Evolutionary conservation across 352 stramenopile species (phyloP).

Genomic region (Pythium monospermum): DNA sequence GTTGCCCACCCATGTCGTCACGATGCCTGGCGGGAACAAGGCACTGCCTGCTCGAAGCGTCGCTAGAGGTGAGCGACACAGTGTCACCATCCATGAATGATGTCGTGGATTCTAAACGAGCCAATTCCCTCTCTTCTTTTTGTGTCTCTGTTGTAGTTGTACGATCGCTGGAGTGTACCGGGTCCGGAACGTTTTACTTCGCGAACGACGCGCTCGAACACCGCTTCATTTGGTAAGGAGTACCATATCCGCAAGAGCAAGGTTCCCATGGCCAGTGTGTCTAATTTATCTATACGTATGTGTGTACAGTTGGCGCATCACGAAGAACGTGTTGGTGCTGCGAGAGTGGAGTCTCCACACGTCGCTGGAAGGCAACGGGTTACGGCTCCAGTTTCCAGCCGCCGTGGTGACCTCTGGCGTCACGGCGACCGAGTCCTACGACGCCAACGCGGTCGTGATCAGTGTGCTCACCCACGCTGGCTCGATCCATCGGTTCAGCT

Average conservation of each 20-base stretch:
- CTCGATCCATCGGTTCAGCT: conserved; percentile 65
- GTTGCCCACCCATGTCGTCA: conserved; percentile 30
- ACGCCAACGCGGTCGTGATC: conserved; percentile 45
- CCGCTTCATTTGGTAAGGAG: conserved; percentile 51
- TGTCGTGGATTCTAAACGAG: no score
- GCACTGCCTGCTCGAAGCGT: conserved; percentile 51
- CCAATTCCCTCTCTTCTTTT: no score
- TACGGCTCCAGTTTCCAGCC: conserved; percentile 54
- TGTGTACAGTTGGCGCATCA: conserved; percentile 47
- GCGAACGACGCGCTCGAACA: conserved; percentile 60
- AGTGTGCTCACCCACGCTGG: conserved; percentile 64
- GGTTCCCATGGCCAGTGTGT: no score
- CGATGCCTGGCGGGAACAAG: conserved; percentile 19
- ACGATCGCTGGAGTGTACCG: conserved; percentile 56
- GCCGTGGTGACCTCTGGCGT: conserved; percentile 54
- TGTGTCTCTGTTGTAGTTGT: conserved; percentile 30
- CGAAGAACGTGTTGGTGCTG: conserved; percentile 69
- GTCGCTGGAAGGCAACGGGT: conserved; percentile 46
- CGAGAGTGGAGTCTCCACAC: conserved; percentile 70
- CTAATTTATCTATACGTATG: background rate
- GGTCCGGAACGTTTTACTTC: conserved; percentile 71
- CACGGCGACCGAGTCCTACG: conserved; percentile 57
- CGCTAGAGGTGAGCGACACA: conserved; percentile 29
- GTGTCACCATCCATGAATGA: no score
- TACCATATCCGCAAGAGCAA: background rate